phyloP scores from a whole-genome alignment of 2,329 filamentous ascomycete genomes.

The Colletotrichum australisinense region DNA sequence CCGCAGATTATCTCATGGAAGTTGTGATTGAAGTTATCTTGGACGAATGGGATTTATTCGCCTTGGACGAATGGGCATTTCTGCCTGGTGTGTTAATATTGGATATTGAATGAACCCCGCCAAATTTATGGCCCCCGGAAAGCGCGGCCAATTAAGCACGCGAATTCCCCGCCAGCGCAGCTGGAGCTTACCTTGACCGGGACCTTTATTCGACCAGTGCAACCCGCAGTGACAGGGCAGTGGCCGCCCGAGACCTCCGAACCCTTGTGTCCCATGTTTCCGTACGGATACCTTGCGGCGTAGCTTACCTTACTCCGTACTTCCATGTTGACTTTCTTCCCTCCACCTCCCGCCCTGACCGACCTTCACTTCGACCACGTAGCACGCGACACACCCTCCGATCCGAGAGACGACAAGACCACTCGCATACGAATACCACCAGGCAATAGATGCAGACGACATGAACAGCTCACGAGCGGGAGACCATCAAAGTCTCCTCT shows the following conservation, averaged over 20 bases:
- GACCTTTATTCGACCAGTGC: conserved; percentile 16
- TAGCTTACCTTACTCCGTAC: background rate
- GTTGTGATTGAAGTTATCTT: too few relatives aligned
- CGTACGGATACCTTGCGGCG: too few relatives aligned
- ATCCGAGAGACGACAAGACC: background rate
- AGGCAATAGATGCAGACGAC: conserved; percentile 30
- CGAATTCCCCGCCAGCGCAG: conserved; percentile 1
- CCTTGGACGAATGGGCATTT: too few relatives aligned
- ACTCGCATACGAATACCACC: background rate
- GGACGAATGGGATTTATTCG: too few relatives aligned
- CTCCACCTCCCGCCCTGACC: background rate
- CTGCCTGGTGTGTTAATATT: background rate
- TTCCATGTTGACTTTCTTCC: background rate
- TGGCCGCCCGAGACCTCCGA: conserved; percentile 30
- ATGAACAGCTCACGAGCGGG: conserved; percentile 34
- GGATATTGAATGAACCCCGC: background rate
- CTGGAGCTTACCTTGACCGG: background rate
- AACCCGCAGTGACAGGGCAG: conserved; percentile 9
- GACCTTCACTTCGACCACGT: background rate
- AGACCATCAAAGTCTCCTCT: conserved; percentile 33
- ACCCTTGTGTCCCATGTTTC: conserved; percentile 17
- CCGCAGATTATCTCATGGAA: too few relatives aligned
- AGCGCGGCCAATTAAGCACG: conserved; percentile 8
- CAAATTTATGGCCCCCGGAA: conserved; percentile 1
- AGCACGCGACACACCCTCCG: background rate